Percentiles rank a stretch among this genome's conserved stretches.
Conservation (phyloP, 805 yeast genomes). For the Metschnikowia aberdeeniae region DNA sequence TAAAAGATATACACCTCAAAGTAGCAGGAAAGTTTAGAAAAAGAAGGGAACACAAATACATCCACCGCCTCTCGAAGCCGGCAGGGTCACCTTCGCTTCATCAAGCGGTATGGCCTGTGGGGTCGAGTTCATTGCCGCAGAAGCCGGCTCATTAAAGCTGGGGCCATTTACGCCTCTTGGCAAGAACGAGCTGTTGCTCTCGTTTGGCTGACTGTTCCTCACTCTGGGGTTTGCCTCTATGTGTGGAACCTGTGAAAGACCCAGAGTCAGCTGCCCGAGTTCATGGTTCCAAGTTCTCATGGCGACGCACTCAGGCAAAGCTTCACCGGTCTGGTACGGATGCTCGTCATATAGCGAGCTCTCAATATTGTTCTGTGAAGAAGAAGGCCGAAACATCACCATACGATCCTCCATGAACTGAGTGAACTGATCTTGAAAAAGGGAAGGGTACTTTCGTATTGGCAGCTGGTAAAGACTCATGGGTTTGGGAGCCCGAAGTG, state of each 20-base stretch:
- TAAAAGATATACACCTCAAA: neutral
- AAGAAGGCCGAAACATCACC: slow-evolving; percentile 14
- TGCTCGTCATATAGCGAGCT: slow-evolving; percentile 10
- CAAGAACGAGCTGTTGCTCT: slow-evolving; percentile 13
- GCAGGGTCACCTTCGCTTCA: slow-evolving; percentile 6
- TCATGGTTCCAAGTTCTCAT: neutral
- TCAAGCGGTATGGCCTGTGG: slow-evolving; percentile 13
- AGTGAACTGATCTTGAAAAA: slow-evolving; percentile 15
- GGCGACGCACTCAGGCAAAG: neutral
- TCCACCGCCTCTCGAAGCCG: neutral
- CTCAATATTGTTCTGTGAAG: slow-evolving; percentile 17
- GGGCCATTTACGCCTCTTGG: slow-evolving; percentile 10
- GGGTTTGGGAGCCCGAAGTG: slow-evolving; percentile 15
- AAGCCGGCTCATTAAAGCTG: slow-evolving; percentile 3
- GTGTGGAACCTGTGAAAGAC: neutral
- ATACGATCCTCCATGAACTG: slow-evolving; percentile 17
- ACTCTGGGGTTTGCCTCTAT: neutral
- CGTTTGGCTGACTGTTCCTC: slow-evolving; percentile 7
- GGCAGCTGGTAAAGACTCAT: slow-evolving; percentile 6
- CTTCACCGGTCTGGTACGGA: slow-evolving; percentile 14
- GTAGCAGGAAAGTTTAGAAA: neutral
- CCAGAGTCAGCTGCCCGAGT: neutral
- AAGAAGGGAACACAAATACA: slow-evolving; percentile 1
- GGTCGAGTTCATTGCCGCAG: slow-evolving; percentile 10
- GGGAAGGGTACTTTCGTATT: slow-evolving; percentile 3